Evolutionary conservation across 2,329 filamentous ascomycete species (phyloP).

Genomic region (Aspergillus transmontanensis): DNA sequence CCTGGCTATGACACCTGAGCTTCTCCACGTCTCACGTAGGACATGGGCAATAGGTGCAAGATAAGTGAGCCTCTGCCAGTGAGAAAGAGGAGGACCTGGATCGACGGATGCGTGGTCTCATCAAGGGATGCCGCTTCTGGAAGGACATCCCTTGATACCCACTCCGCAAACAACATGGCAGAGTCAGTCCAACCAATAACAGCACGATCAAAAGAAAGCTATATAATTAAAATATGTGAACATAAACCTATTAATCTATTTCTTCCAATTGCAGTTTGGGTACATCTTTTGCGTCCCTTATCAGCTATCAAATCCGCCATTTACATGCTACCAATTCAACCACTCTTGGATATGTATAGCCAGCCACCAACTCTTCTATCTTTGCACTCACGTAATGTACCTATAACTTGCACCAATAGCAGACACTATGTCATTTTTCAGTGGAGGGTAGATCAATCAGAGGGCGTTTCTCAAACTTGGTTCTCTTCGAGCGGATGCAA

Average conservation of each 20-base stretch:
- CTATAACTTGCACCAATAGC: neutral
- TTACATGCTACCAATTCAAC: neutral
- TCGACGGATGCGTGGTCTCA: neutral
- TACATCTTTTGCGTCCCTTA: neutral
- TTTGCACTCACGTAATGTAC: neutral
- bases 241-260: neutral
- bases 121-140: conserved; percentile 2
- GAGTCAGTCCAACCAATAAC: neutral
- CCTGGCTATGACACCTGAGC: too few species aligned
- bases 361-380: neutral
- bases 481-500: neutral
- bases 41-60: neutral
- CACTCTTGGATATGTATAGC: neutral
- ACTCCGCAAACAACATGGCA: conserved; percentile 1
- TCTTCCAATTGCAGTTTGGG: neutral
- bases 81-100: neutral
- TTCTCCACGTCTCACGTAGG: too few species aligned
- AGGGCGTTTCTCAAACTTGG: neutral
- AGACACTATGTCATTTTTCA: neutral
- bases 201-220: neutral
- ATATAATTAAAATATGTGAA: neutral
- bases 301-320: neutral
- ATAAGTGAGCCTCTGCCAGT: neutral
- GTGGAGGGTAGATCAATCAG: neutral
- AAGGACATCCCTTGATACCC: conserved; percentile 1